phyloP scores from a whole-genome alignment of 345 rosid species.

The Rhizophora mangle region DNA sequence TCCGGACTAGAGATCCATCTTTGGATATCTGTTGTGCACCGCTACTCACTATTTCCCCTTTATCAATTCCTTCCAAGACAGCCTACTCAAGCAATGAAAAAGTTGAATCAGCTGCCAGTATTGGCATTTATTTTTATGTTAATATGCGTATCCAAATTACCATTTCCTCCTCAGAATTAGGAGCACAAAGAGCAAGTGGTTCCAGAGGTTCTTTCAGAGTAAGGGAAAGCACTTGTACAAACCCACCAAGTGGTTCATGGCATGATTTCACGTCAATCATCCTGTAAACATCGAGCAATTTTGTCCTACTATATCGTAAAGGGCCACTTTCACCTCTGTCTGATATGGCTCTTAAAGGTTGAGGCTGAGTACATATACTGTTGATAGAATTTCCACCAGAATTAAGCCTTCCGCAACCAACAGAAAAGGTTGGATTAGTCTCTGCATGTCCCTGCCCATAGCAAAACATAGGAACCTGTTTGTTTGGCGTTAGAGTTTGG shows the following conservation, averaged over 20 bases:
- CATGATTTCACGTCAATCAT: slow-evolving; percentile 47
- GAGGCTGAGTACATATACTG: slow-evolving; percentile 38
- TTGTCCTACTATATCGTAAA: slow-evolving; percentile 71
- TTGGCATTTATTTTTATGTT: slow-evolving; percentile 13
- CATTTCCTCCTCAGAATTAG: slow-evolving; percentile 78
- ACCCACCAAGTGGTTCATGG: slow-evolving; percentile 45
- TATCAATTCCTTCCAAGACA: slow-evolving; percentile 74
- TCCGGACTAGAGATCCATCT: slow-evolving; percentile 60
- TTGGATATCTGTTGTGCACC: slow-evolving; percentile 73
- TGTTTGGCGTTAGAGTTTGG: slow-evolving; percentile 52
- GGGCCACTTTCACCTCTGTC: slow-evolving; percentile 60
- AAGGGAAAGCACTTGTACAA: slow-evolving; percentile 67
- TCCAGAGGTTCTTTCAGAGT: slow-evolving; percentile 64
- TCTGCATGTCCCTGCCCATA: slow-evolving; percentile 75
- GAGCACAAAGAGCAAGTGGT: slow-evolving; percentile 76
- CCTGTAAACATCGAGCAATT: slow-evolving; percentile 72
- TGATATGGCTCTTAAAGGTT: slow-evolving; percentile 36
- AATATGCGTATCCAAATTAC: slow-evolving; percentile 34
- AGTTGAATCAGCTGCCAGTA: slow-evolving; percentile 20
- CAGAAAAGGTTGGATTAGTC: slow-evolving; percentile 43
- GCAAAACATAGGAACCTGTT: slow-evolving; percentile 56
- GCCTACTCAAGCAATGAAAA: slow-evolving; percentile 37
- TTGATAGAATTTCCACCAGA: slow-evolving; percentile 50
- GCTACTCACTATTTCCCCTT: slow-evolving; percentile 76
- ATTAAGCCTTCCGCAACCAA: slow-evolving; percentile 62